Base-by-base conservation (phyloP, 2,329 filamentous ascomycete genomes). In the Penicillium sp. region DNA sequence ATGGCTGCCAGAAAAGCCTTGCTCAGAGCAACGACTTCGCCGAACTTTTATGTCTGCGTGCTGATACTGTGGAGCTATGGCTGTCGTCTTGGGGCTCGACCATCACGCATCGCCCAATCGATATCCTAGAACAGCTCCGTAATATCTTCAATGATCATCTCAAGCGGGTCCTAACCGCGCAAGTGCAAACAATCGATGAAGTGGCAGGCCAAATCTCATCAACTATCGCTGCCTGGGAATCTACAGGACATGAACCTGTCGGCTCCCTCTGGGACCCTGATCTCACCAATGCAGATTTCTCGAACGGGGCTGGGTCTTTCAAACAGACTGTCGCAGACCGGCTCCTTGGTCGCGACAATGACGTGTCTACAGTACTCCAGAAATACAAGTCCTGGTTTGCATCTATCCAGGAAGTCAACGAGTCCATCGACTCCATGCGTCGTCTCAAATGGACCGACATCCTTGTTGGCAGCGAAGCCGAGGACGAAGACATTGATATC, bases 381-480 rank as follows among this genome's bases (percentile, higher is more conserved):
- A 74, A 77, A 37, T 93, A 93, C 61, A 76, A 81, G 47, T 76
- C 77, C 1, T 96, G 90, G 89, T 78, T 82, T 37, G 74, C 75
- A n/a, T 78, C 84, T 4, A 79, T 94, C n/a, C 78, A 84, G 49
- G 80, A 49, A 26, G 56, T 64, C 6, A 58, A 52, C 20, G 54
- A 58, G 11, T 58, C 59, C 31, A 65, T 70, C 24, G 59, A 68
- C 10, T 67, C 62, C 2, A 51, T 70, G n/a, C 61, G 64, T 40
- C 58, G 58, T 20, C 55, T 60, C 11, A 66, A 60, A 43, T 71
- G 68, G 67, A 60, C 63, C 20, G 65, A 69, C 46, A 53, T 67
- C 22, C 49, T 70, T 13, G 68, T 72, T n/a, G 67, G 70, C 28
- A 64, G 63, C 6, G 63, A 68, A 34, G 64, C 68, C 3, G 69